These are phyloP conservation scores for Rossbeevera mucosa DNA, from an alignment of 768 basidiomycete genomes.

Conservation along the genomic window DNA sequence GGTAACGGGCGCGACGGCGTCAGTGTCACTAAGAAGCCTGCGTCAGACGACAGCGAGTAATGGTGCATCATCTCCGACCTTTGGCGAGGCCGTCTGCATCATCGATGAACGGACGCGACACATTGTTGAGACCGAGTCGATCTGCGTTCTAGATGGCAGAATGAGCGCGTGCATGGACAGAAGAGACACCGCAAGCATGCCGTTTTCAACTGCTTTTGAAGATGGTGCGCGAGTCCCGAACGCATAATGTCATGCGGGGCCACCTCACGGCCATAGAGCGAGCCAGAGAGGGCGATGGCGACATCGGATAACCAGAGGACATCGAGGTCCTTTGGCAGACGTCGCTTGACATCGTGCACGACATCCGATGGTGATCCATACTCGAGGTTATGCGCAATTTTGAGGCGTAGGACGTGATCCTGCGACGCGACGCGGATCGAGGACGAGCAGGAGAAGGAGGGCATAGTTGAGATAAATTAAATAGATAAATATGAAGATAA, in stretches of 20 bases:
- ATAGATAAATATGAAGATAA: constrained; percentile 17
- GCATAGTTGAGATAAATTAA: constrained; percentile 26
- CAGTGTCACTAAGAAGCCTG: constrained; percentile 34
- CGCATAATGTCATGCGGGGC: constrained; percentile 36
- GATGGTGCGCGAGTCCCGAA: constrained; percentile 49
- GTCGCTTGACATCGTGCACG: constrained; percentile 31
- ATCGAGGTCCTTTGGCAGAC: constrained; percentile 31
- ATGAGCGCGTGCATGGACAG: constrained; percentile 12
- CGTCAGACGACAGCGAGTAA: constrained; percentile 5
- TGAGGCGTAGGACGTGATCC: constrained; percentile 42
- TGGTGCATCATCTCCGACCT: constrained; percentile 29
- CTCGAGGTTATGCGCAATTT: constrained; percentile 42
- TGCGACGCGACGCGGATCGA: constrained; percentile 42
- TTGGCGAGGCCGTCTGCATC: constrained; percentile 39
- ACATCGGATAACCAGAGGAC: constrained; percentile 36
- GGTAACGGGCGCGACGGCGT: constrained; percentile 36
- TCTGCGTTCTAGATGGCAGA: constrained; percentile 47
- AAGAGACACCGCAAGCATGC: constrained; percentile 29
- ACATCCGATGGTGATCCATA: constrained; percentile 30
- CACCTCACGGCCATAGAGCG: constrained; percentile 41
- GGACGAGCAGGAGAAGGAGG: constrained; percentile 29
- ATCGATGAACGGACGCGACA: constrained; percentile 52
- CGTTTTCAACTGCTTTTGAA: constrained; percentile 47
- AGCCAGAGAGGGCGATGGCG: constrained; percentile 50
- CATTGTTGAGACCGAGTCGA: constrained; percentile 51